Evolutionary conservation across 2,329 filamentous ascomycete species (phyloP).

Genomic region (Fusarium sterilihyphosum): DNA sequence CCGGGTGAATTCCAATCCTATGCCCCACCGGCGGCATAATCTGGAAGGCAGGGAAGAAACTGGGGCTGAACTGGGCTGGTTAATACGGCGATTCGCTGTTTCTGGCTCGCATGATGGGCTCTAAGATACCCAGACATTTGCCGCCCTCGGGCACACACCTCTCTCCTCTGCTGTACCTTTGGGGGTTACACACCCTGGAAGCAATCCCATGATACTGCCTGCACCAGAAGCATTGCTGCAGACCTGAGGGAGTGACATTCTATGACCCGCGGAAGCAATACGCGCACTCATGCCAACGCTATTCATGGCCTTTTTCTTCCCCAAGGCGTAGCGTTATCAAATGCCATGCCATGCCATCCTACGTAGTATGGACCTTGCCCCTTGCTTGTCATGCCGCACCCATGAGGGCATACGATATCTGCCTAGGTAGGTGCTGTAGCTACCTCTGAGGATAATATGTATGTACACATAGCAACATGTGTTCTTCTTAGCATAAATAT

Average conservation of each 20-base stretch:
- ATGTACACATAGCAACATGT: conserved; percentile 2
- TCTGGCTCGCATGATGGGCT: conserved; percentile 11
- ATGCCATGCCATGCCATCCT: conserved; percentile 18
- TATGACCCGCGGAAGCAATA: conserved; percentile 1
- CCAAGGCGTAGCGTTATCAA: conserved; percentile 39
- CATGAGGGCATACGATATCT: conserved; percentile 30
- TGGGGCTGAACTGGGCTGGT: not conserved
- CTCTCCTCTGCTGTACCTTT: not conserved
- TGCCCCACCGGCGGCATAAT: conserved; percentile 39
- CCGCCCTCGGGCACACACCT: conserved; percentile 17
- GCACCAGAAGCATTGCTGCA: not conserved
- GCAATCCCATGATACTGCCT: conserved; percentile 27
- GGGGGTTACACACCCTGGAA: conserved; percentile 11
- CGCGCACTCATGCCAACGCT: not conserved
- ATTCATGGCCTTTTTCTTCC: conserved; percentile 6
- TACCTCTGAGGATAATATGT: not conserved
- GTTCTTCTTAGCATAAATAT: conserved; percentile 36
- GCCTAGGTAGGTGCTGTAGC: not conserved
- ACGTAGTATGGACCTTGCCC: not conserved
- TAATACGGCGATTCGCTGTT: not conserved
- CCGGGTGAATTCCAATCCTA: conserved; percentile 40
- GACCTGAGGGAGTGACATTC: conserved; percentile 7
- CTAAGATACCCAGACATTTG: conserved; percentile 11
- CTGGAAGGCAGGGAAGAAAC: conserved; percentile 6
- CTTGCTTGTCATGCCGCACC: conserved; percentile 24